Evolutionary conservation across 352 stramenopile genomes (phyloP).

Genomic region (Pythium pyrilobum): DNA sequence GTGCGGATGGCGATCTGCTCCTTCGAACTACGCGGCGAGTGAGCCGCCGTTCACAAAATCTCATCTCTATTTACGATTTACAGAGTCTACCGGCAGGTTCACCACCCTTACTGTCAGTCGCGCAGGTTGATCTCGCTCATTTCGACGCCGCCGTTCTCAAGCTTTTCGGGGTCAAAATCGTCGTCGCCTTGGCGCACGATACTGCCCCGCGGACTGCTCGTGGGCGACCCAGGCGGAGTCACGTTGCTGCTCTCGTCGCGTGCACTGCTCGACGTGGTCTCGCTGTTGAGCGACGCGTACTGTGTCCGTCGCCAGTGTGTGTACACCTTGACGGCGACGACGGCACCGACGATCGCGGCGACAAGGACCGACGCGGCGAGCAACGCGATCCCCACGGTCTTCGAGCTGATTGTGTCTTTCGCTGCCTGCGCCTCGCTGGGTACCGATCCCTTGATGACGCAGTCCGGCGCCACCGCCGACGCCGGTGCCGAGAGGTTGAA

Average conservation of each 20-base stretch:
- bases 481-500: conserved; percentile 45
- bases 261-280: neutral
- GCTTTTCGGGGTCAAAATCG: conserved; percentile 1
- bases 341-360: conserved; percentile 1
- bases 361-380: conserved; percentile 6
- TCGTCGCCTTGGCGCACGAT: conserved; percentile 7
- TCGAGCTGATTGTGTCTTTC: neutral
- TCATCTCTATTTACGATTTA: too few species aligned
- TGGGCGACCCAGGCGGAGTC: conserved; percentile 11
- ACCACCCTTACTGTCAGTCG: conserved; percentile 4
- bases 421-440: too few species aligned
- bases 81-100: too few species aligned
- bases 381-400: neutral
- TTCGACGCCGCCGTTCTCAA: conserved; percentile 7
- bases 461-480: too few species aligned
- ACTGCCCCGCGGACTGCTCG: conserved; percentile 10
- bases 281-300: conserved; percentile 18
- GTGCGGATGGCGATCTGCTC: conserved; percentile 29
- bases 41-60: neutral
- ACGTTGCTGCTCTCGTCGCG: conserved; percentile 14
- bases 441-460: too few species aligned
- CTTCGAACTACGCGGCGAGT: conserved; percentile 22
- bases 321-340: conserved; percentile 9
- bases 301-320: conserved; percentile 2
- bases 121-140: conserved; percentile 25